A percentile compares a stretch with the other conserved stretches of the same genome.
These are phyloP conservation scores for Saccharomyces paradoxus DNA, from an alignment of 805 yeast species.

Conservation along the genomic window DNA sequence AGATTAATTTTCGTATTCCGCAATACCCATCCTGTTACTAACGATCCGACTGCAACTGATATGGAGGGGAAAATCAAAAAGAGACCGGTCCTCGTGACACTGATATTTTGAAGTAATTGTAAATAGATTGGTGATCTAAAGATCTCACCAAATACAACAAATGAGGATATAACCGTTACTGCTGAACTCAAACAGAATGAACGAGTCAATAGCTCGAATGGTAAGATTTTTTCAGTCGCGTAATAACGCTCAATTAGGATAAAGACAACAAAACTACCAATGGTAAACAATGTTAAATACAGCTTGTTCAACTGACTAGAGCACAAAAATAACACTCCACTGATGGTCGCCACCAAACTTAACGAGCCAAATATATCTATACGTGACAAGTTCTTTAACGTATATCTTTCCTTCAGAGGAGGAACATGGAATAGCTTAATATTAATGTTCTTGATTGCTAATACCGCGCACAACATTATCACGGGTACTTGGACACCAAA, in stretches of 20 bases:
- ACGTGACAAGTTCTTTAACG: conserved; percentile 42
- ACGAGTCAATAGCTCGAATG: conserved; percentile 44
- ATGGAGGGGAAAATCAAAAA: conserved; percentile 50
- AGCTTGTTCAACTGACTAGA: conserved; percentile 40
- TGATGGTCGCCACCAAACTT: conserved; percentile 47
- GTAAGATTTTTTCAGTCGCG: conserved; percentile 50
- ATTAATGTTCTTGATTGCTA: conserved; percentile 32
- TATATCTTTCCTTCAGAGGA: conserved; percentile 39
- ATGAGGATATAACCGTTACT: conserved; percentile 40
- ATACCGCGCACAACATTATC: conserved; percentile 32
- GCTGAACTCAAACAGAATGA: conserved; percentile 47
- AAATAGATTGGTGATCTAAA: conserved; percentile 55
- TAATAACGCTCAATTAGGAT: conserved; percentile 29
- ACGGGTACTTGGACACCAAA: conserved; percentile 46
- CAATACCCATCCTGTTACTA: conserved; percentile 43
- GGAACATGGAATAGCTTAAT: conserved; percentile 42
- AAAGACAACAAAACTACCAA: conserved; percentile 29
- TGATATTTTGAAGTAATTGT: conserved; percentile 42
- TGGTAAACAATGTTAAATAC: conserved; percentile 27
- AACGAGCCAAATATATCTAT: conserved; percentile 64
- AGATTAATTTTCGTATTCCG: conserved; percentile 29
- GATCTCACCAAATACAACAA: conserved; percentile 39
- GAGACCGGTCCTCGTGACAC: conserved; percentile 48
- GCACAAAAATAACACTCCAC: conserved; percentile 39
- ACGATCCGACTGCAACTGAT: conserved; percentile 45